Base-by-base conservation (phyloP, 2,329 filamentous ascomycete genomes). In the Cucurbitaria berberidis region DNA sequence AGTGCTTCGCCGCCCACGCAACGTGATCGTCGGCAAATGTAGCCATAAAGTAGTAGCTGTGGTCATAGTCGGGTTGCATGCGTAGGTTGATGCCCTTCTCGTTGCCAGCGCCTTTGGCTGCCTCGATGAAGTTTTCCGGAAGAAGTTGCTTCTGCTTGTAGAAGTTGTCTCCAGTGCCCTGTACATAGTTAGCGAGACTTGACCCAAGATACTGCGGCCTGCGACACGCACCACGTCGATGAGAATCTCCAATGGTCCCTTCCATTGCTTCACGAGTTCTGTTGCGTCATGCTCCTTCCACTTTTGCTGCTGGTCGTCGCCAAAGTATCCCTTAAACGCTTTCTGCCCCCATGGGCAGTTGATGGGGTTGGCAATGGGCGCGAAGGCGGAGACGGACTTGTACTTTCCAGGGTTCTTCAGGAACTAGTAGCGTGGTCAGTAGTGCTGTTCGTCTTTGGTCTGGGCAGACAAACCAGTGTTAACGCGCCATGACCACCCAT, bases 401-500 rank as follows among this genome's bases (percentile, higher is more conserved):
- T 96, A 99, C 80, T 85, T 86, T 59, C 90, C 91, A 0, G 95
- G 93, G 78, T 98, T 89, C 80, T 91, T 93, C 46, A 99, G 83
- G 81, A 90, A 98, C 82, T 85, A 53, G 8, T 26, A 21, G 18
- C 16, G 39, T 30, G 43, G 55, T 67, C 24, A 58, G 50, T 30
- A 39, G 34, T 11, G 19, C 19, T 11, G 13, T 11, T 27, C 5
- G 30, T 16, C 4, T 44, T n/a, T 9, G 2, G 19, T 27, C 8
- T 26, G 15, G 26, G 32, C 21, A 39, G 7, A 66, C 58, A 10
- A 70, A 85, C 83, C 66, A 98, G 79, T 40, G 93, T 96, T 65
- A 99, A 81, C 39, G 95, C 95, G 59, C 95, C 95, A 76, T 99
- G 95, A 0, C 95, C 95, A 63, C 95, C 95, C 95, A 99, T 99